Base-by-base conservation (phyloP, 2,329 filamentous ascomycete genomes). In the Thermothelomyces thermophilus region DNA sequence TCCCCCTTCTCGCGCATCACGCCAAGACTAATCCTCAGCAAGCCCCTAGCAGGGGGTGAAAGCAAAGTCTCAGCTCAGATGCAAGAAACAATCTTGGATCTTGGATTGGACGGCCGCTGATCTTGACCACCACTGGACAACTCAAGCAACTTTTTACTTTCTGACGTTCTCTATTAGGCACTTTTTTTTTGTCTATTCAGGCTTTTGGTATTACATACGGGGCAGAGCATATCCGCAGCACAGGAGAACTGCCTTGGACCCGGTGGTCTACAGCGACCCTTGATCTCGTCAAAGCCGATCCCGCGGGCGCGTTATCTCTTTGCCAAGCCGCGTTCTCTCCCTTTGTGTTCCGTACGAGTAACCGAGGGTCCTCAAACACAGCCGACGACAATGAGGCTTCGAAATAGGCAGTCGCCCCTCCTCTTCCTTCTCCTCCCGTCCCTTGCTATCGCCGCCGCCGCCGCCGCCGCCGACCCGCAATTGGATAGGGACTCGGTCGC, bases 361-460 rank as follows among this genome's bases (percentile, higher is more conserved):
- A 8, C 24, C 13, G 10, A 19, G n/a, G 24, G 22, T 20, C n/a
- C 24, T 14, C 48, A 9, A 48, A 26, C 24, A 26, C 24, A 26
- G 22, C 22, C 28, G 20, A 20, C 14, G 67, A 73, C 58, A 58
- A 86, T 87, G 83, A 81, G 75, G 68, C 68, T 84, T 60, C 73
- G 73, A 67, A 72, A 72, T 55, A 69, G 68, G 48, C 70, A 72
- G 53, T 75, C 75, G 49, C 72, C 79, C 26, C 65, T 86, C 20
- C 66, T 86, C 43, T 70, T 86, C 30, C 74, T 86, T 33, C 72
- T 84, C 1, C 67, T 84, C 33, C 76, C 80, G 26, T 75, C 73
- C 31, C 66, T 84, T 53, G 77, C 76, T 22, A 59, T 66, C 37
- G 69, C 72, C 33, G 66, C 71, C 22, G 61, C 72, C 33, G 66